phyloP scores from a whole-genome alignment of 768 basidiomycete species.

The Boletus subparvulus region DNA sequence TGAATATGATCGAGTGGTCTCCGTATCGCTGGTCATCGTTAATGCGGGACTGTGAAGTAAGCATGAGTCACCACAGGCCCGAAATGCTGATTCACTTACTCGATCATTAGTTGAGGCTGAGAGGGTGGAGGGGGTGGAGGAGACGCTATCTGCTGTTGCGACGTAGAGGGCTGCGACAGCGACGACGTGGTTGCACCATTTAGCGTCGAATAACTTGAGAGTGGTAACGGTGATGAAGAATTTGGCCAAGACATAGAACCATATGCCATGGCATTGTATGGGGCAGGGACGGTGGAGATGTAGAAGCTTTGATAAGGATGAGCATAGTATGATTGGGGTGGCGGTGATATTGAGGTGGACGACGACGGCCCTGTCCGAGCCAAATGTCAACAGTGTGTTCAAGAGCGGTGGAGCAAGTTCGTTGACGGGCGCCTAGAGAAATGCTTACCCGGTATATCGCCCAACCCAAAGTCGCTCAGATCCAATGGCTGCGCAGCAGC shows the following conservation, averaged over 20 bases:
- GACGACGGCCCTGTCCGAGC: constrained; percentile 37
- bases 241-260: constrained; percentile 49
- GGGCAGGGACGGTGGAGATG: constrained; percentile 39
- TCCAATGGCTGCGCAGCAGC: constrained; percentile 38
- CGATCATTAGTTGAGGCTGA: constrained; percentile 57
- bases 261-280: constrained; percentile 56
- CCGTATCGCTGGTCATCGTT: constrained; percentile 55
- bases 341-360: constrained; percentile 39
- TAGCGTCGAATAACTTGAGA: constrained; percentile 74
- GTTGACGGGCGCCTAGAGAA: constrained; percentile 30
- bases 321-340: constrained; percentile 43
- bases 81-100: constrained; percentile 45
- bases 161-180: constrained; percentile 29
- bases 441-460: constrained; percentile 45
- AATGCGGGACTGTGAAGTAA: constrained; percentile 50
- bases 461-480: constrained; percentile 44
- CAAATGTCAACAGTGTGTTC: constrained; percentile 12
- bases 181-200: constrained; percentile 68
- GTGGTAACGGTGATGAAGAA: constrained; percentile 46
- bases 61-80: constrained; percentile 13
- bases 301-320: constrained; percentile 44
- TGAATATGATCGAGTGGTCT: constrained; percentile 46
- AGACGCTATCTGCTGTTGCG: constrained; percentile 34
- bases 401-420: not conserved
- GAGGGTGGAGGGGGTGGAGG: constrained; percentile 24